phyloP scores from a whole-genome alignment of 306 rosid species.

The cucumber (Cucumis sativus) region DNA sequence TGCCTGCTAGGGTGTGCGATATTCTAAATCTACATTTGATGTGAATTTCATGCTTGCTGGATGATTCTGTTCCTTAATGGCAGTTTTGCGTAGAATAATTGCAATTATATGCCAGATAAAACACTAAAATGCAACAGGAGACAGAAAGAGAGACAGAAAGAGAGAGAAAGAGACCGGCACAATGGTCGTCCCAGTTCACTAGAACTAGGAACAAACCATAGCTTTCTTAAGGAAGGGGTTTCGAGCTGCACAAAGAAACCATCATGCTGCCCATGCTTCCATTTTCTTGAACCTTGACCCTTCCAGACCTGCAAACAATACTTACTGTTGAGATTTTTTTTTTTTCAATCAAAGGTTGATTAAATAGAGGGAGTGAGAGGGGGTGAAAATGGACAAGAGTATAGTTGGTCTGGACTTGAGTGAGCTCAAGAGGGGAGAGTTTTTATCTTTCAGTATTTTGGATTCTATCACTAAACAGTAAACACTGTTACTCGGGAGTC shows the following conservation, averaged over 20 bases:
- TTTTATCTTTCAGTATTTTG: neutral
- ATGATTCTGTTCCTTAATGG: neutral
- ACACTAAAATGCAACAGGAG: neutral
- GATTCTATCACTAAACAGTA: neutral
- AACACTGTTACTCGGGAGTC: neutral
- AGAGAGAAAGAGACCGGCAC: slow-evolving; percentile 67
- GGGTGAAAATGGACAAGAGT: neutral
- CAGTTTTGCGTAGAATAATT: neutral
- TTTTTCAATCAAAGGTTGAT: neutral
- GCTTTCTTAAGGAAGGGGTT: slow-evolving; percentile 56
- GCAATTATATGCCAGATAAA: neutral
- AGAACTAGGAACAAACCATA: slow-evolving; percentile 83
- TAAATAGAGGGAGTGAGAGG: neutral
- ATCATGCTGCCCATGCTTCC: slow-evolving; percentile 86
- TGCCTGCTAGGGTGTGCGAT: neutral
- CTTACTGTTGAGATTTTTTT: neutral
- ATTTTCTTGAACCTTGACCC: slow-evolving; percentile 93
- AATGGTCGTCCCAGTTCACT: slow-evolving; percentile 68
- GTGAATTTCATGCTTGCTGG: neutral
- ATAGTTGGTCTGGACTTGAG: neutral
- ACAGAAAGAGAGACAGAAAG: neutral
- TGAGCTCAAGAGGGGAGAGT: neutral
- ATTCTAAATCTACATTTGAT: neutral
- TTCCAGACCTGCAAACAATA: slow-evolving; percentile 71
- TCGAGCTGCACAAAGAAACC: slow-evolving; percentile 93